Evolutionary conservation across 805 yeast species (phyloP).

Genomic region (Candida gorgasii): DNA sequence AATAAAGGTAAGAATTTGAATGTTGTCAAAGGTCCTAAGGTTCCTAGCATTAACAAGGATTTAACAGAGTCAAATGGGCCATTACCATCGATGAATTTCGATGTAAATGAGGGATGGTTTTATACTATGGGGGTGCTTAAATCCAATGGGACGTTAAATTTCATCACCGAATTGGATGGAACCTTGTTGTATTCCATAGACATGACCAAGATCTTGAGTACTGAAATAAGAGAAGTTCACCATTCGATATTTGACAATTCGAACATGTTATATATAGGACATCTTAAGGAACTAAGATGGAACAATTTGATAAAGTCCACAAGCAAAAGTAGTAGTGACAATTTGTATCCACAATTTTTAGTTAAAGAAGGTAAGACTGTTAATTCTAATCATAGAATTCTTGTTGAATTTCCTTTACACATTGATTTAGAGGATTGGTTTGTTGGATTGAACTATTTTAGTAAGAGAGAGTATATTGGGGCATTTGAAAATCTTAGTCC

Average conservation of each 20-base stretch:
- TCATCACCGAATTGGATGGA: slow-evolving; percentile 66
- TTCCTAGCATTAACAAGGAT: slow-evolving; percentile 29
- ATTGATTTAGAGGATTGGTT: slow-evolving; percentile 78
- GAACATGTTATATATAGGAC: slow-evolving; percentile 59
- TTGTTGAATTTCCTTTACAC: slow-evolving; percentile 63
- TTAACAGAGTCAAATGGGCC: neutral
- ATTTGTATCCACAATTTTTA: slow-evolving; percentile 27
- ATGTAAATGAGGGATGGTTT: slow-evolving; percentile 62
- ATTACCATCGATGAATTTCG: too few relatives aligned
- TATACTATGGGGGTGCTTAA: slow-evolving; percentile 68
- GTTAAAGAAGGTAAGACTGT: slow-evolving; percentile 34
- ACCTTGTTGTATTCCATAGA: slow-evolving; percentile 59
- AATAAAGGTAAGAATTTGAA: slow-evolving; percentile 36
- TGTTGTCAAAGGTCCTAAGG: slow-evolving; percentile 37
- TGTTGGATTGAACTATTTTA: slow-evolving; percentile 64
- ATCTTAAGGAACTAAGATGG: slow-evolving; percentile 53
- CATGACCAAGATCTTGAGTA: slow-evolving; percentile 49
- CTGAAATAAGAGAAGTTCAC: slow-evolving; percentile 66
- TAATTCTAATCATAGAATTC: slow-evolving; percentile 41
- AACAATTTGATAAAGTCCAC: slow-evolving; percentile 37
- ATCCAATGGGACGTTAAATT: slow-evolving; percentile 61
- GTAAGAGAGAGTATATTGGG: slow-evolving; percentile 57
- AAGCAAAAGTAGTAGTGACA: slow-evolving; percentile 21
- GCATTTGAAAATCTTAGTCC: slow-evolving; percentile 17
- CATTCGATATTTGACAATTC: slow-evolving; percentile 61